These are phyloP conservation scores for thale cress (Arabidopsis thaliana) DNA, from an alignment of 345 rosid genomes.

Conservation along the genomic window DNA sequence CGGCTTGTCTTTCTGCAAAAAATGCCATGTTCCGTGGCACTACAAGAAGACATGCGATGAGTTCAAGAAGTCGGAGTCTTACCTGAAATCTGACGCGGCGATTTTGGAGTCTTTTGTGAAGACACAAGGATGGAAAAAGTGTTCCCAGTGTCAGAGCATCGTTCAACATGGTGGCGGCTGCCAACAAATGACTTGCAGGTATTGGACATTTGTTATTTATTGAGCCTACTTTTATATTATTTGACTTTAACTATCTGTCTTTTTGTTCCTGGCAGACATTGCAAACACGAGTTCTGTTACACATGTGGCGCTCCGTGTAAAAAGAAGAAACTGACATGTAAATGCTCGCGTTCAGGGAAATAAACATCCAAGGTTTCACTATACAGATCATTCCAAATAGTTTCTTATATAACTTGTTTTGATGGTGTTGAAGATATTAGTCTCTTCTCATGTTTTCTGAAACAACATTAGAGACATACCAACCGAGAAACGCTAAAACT, in stretches of 20 bases:
- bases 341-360: neutral
- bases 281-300: neutral
- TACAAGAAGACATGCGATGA: neutral
- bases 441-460: no score
- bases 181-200: neutral
- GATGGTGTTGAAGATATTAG: no score
- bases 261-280: neutral
- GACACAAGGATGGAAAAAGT: neutral
- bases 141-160: neutral
- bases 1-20: constrained; percentile 1
- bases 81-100: constrained; percentile 1
- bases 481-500: constrained; percentile 13
- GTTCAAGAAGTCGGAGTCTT: neutral
- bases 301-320: neutral
- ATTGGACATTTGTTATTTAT: no score
- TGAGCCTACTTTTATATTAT: no score
- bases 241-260: no score
- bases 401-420: neutral
- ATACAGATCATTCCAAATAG: neutral
- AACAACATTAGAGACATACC: neutral
- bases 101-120: neutral
- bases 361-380: neutral
- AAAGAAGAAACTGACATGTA: neutral
- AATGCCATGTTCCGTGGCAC: neutral
- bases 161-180: neutral